Percentiles rank a stretch among this genome's conserved stretches.
These are phyloP conservation scores for Annulohypoxylon moriforme DNA, from an alignment of 495 filamentous ascomycete genomes.

Conservation along the genomic window DNA sequence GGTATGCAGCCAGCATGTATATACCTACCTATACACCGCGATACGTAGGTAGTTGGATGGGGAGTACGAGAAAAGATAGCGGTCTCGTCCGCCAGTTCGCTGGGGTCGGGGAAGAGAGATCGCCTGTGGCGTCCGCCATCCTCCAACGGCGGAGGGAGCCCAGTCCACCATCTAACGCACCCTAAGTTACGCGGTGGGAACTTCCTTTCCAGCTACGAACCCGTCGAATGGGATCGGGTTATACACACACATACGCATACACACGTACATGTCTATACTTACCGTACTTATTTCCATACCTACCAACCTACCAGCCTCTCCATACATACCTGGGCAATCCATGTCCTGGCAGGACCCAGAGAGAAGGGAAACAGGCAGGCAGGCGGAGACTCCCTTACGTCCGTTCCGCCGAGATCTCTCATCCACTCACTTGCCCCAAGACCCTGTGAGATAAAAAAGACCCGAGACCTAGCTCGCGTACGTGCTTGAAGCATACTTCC, in stretches of 20 bases:
- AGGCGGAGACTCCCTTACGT: conserved; percentile 36
- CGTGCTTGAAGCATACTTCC: conserved; percentile 8
- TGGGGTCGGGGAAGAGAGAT: neutral
- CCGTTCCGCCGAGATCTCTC: conserved; percentile 39
- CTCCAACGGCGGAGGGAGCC: conserved; percentile 25
- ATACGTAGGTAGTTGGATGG: neutral
- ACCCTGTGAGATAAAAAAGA: conserved; percentile 8
- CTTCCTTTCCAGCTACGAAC: neutral
- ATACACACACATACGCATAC: neutral
- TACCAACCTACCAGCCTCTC: conserved; percentile 10
- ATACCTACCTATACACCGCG: neutral
- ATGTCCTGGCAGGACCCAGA: neutral
- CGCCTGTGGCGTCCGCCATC: conserved; percentile 31
- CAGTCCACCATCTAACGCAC: neutral
- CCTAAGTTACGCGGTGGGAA: neutral
- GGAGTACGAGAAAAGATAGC: neutral
- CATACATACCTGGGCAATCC: conserved; percentile 22
- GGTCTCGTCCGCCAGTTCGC: conserved; percentile 17
- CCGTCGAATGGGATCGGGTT: neutral
- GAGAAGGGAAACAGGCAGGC: neutral
- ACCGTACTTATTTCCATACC: neutral
- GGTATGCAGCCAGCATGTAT: neutral
- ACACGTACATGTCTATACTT: conserved; percentile 4
- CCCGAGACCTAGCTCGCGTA: conserved; percentile 39
- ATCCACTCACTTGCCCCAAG: neutral